Conservation (phyloP, 768 basidiomycete species). For the Lactifluus piperatus region DNA sequence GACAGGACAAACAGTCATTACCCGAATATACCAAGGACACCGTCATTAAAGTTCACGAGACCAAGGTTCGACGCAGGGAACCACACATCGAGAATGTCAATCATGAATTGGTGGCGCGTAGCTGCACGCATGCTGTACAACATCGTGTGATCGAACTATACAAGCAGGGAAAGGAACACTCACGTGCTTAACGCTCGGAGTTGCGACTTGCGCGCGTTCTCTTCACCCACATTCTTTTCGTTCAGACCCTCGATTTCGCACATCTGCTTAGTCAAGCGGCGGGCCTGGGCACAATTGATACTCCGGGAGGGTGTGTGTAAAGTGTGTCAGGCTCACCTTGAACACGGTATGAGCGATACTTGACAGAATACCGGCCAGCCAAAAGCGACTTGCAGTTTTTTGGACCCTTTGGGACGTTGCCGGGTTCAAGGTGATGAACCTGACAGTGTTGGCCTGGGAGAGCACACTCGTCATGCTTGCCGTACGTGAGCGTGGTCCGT, state of each 20-base stretch:
- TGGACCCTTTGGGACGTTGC: conserved; percentile 51
- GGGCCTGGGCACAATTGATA: conserved; percentile 34
- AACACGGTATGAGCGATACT: conserved; percentile 62
- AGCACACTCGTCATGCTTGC: background rate
- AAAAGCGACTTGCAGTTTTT: conserved; percentile 71
- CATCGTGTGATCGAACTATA: conserved; percentile 8
- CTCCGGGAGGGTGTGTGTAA: background rate
- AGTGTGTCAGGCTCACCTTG: conserved; percentile 38
- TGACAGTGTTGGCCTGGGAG: conserved; percentile 55
- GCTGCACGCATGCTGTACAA: conserved; percentile 48
- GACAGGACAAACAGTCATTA: conserved; percentile 31
- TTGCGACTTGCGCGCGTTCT: conserved; percentile 56
- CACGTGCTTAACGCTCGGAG: conserved; percentile 49
- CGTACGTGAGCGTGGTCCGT: background rate
- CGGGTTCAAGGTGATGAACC: conserved; percentile 52
- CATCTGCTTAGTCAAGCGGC: conserved; percentile 51
- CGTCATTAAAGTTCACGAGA: conserved; percentile 72
- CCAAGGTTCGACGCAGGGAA: conserved; percentile 81
- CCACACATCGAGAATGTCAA: conserved; percentile 83
- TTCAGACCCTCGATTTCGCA: conserved; percentile 44
- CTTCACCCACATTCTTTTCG: conserved; percentile 61
- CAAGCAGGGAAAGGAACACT: conserved; percentile 22
- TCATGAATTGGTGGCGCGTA: conserved; percentile 69
- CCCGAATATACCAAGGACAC: conserved; percentile 80
- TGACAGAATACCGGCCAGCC: conserved; percentile 80